A percentile compares a stretch with the other conserved stretches of the same genome.
These are phyloP conservation scores for Wickerhamomyces chambardii DNA, from an alignment of 805 yeast species.

Conservation along the genomic window DNA sequence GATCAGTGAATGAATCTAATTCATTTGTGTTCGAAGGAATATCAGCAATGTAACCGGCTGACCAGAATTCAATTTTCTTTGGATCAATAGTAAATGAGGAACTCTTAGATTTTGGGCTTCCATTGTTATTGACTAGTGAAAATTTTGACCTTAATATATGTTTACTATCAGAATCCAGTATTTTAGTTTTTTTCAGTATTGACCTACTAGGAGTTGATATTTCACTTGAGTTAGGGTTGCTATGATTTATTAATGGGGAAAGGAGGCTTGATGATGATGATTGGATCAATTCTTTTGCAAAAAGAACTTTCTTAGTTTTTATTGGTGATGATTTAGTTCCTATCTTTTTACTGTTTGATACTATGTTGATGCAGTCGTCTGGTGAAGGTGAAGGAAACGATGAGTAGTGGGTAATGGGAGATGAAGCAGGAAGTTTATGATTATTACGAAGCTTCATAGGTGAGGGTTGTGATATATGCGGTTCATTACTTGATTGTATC, in stretches of 20 bases:
- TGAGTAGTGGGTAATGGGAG: constrained; percentile 9
- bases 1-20: constrained; percentile 6
- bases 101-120: neutral
- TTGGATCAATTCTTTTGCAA: constrained; percentile 7
- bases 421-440: constrained; percentile 5
- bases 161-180: constrained; percentile 6
- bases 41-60: constrained; percentile 16
- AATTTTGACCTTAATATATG: neutral
- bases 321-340: constrained; percentile 15
- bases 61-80: constrained; percentile 14
- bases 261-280: neutral
- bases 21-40: constrained; percentile 3
- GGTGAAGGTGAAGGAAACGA: constrained; percentile 18
- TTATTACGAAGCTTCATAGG: neutral
- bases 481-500: neutral
- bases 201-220: constrained; percentile 14
- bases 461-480: neutral
- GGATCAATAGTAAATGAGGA: neutral
- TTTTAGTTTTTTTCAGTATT: constrained; percentile 8
- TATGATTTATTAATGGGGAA: neutral
- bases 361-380: neutral
- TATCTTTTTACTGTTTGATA: neutral
- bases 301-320: constrained; percentile 11
- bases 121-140: neutral
- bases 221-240: neutral